These are phyloP conservation scores for Symmetrospora coprosmae DNA, from an alignment of 768 basidiomycete genomes.

Conservation along the genomic window DNA sequence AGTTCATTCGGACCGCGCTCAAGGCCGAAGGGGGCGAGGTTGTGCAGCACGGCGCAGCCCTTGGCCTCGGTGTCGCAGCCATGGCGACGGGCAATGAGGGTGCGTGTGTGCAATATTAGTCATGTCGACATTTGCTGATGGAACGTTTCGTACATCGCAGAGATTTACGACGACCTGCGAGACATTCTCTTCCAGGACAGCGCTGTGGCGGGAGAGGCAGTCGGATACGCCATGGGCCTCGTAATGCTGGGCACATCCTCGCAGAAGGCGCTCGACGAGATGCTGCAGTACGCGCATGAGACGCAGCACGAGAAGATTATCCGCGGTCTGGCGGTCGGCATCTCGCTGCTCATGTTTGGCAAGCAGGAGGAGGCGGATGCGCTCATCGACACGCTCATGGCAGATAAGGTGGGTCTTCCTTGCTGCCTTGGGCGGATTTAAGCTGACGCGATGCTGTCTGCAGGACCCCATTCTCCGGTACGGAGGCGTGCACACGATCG, in stretches of 20 bases:
- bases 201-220: slow-evolving; percentile 86
- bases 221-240: slow-evolving; percentile 94
- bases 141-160: slow-evolving; percentile 36
- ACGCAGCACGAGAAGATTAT: slow-evolving; percentile 99
- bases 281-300: slow-evolving; percentile 88
- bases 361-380: slow-evolving; percentile 80
- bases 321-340: slow-evolving; percentile 78
- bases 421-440: slow-evolving; percentile 1
- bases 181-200: slow-evolving; percentile 80
- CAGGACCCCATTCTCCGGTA: slow-evolving; percentile 95
- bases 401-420: slow-evolving; percentile 59
- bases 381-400: slow-evolving; percentile 60
- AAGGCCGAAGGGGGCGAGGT: slow-evolving; percentile 63
- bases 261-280: slow-evolving; percentile 67
- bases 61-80: slow-evolving; percentile 88
- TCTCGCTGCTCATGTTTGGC: slow-evolving; percentile 83
- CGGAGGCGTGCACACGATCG: slow-evolving; percentile 91
- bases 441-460: not conserved
- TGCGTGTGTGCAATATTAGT: slow-evolving; percentile 29
- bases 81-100: slow-evolving; percentile 74
- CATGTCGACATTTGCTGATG: not conserved
- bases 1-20: slow-evolving; percentile 63
- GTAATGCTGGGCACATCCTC: slow-evolving; percentile 93
- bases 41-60: slow-evolving; percentile 90
- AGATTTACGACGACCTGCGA: slow-evolving; percentile 83